phyloP scores from a whole-genome alignment of 495 filamentous ascomycete species.

The Glarea lozoyensis region DNA sequence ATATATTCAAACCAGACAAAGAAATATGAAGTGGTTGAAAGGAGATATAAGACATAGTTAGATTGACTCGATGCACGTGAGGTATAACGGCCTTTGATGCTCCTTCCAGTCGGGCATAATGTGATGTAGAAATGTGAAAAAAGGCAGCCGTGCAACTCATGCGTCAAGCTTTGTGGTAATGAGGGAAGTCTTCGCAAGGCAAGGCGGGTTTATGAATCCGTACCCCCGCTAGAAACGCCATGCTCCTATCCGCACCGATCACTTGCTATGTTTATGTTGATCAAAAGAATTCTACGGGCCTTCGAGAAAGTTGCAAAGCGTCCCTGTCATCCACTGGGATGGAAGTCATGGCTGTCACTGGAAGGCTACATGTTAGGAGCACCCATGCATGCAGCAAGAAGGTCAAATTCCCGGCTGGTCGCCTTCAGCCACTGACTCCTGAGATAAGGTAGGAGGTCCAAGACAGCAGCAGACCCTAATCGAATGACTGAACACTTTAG shows the following conservation, averaged over 20 bases:
- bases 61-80: constrained; percentile 44
- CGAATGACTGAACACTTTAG: no score
- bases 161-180: no score
- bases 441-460: constrained; percentile 5
- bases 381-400: constrained; percentile 12
- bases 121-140: constrained; percentile 8
- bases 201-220: no score
- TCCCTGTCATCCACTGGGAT: constrained; percentile 24
- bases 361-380: constrained; percentile 10
- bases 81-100: no score
- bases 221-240: constrained; percentile 5
- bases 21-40: constrained; percentile 13
- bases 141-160: background rate
- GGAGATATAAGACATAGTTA: constrained; percentile 27
- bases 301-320: constrained; percentile 18
- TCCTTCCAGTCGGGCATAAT: constrained; percentile 25
- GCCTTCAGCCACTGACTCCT: background rate
- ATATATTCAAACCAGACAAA: constrained; percentile 15
- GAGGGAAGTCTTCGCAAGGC: no score
- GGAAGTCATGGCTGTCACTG: constrained; percentile 31
- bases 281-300: constrained; percentile 20
- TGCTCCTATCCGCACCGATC: constrained; percentile 16
- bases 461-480: no score
- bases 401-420: constrained; percentile 4
- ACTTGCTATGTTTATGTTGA: constrained; percentile 13